These are phyloP conservation scores for Thelephora terrestris DNA, from an alignment of 1,284 basidiomycete species.

Conservation along the genomic window DNA sequence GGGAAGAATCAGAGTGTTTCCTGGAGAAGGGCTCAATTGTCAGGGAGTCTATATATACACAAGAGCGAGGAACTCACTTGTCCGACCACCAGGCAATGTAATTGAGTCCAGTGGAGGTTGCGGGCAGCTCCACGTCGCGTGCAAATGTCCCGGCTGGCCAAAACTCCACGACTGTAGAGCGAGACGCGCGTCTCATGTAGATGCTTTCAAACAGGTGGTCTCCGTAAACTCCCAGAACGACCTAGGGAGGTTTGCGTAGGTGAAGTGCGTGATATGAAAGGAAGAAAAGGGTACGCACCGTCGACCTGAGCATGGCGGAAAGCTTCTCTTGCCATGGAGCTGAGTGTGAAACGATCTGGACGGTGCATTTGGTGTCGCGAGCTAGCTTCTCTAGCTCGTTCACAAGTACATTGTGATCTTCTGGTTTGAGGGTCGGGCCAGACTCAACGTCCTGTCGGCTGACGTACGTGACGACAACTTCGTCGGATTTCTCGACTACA, in stretches of 20 bases:
- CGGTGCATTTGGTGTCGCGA: neutral
- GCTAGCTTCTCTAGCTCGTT: conserved; percentile 30
- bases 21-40: conserved; percentile 10
- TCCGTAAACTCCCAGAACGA: conserved; percentile 67
- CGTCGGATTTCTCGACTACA: conserved; percentile 5
- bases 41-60: neutral
- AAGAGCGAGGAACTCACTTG: conserved; percentile 26
- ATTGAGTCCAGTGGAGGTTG: conserved; percentile 53
- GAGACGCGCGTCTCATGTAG: conserved; percentile 55
- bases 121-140: conserved; percentile 57
- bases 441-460: conserved; percentile 48
- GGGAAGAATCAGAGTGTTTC: conserved; percentile 20
- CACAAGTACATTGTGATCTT: conserved; percentile 45
- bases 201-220: conserved; percentile 61
- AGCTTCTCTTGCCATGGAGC: conserved; percentile 47
- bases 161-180: conserved; percentile 67
- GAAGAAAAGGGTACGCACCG: conserved; percentile 34
- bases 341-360: neutral
- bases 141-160: conserved; percentile 67
- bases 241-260: conserved; percentile 25
- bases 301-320: conserved; percentile 59
- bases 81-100: conserved; percentile 70
- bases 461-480: conserved; percentile 59
- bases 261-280: conserved; percentile 2
- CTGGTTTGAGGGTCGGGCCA: conserved; percentile 30